phyloP scores from a whole-genome alignment of 1,284 basidiomycete species.

The Gomphus bonarii region DNA sequence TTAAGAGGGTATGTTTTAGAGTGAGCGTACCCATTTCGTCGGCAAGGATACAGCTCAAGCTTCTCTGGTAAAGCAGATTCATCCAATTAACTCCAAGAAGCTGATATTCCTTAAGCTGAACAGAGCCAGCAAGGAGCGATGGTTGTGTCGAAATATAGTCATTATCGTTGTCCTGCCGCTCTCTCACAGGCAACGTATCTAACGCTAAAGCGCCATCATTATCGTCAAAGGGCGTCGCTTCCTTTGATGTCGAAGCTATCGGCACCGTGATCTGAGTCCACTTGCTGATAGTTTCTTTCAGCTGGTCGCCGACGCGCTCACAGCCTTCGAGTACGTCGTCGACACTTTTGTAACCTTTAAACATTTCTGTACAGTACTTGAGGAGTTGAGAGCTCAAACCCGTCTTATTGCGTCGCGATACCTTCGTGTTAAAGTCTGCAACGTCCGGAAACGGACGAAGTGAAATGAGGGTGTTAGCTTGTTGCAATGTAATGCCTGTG shows the following conservation, averaged over 20 bases:
- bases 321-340: slow-evolving; percentile 86
- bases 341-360: slow-evolving; percentile 85
- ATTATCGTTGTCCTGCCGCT: slow-evolving; percentile 26
- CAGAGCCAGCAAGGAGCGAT: slow-evolving; percentile 50
- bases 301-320: slow-evolving; percentile 69
- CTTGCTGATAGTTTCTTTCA: slow-evolving; percentile 61
- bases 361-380: slow-evolving; percentile 82
- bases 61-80: slow-evolving; percentile 73
- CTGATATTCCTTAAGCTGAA: slow-evolving; percentile 93
- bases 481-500: slow-evolving; percentile 75
- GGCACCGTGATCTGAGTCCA: slow-evolving; percentile 46
- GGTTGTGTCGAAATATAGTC: slow-evolving; percentile 76
- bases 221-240: slow-evolving; percentile 24
- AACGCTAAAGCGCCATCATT: slow-evolving; percentile 58
- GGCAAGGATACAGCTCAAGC: slow-evolving; percentile 89
- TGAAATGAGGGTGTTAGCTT: slow-evolving; percentile 73
- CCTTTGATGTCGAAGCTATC: slow-evolving; percentile 10
- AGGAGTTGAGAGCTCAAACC: slow-evolving; percentile 88
- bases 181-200: slow-evolving; percentile 31
- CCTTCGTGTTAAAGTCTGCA: slow-evolving; percentile 72
- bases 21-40: slow-evolving; percentile 83
- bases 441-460: slow-evolving; percentile 74
- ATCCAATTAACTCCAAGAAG: slow-evolving; percentile 98
- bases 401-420: slow-evolving; percentile 70
- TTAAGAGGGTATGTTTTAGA: slow-evolving; percentile 11